Evolutionary conservation across 192 early-diverging fungal genomes (phyloP).

Genomic region (Diversispora eburnea): DNA sequence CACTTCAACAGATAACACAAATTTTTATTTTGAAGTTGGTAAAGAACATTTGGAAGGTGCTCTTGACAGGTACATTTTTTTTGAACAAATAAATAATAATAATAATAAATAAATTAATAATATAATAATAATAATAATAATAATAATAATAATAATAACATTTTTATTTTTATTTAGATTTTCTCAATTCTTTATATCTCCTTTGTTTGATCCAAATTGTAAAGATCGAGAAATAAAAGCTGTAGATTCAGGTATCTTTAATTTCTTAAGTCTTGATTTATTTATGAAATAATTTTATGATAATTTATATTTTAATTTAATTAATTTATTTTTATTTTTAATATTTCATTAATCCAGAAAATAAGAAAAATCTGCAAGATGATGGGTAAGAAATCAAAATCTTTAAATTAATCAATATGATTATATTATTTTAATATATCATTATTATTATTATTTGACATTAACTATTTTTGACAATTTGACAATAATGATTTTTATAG

Average conservation of each 20-base stretch:
- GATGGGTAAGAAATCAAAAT: conserved; percentile 39
- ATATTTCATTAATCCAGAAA: conserved; percentile 46
- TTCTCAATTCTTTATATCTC: conserved; percentile 86
- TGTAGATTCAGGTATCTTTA: conserved; percentile 68
- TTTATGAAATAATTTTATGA: neutral
- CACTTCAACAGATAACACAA: conserved; percentile 46
- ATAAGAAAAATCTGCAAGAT: conserved; percentile 84
- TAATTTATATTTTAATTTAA: neutral
- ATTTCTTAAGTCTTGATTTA: neutral
- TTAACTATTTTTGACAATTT: too few species aligned
- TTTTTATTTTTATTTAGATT: conserved; percentile 35
- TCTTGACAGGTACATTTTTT: conserved; percentile 36
- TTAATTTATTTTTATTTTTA: too few species aligned
- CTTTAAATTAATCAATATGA: too few species aligned
- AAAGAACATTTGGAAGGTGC: conserved; percentile 47
- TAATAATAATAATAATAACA: neutral
- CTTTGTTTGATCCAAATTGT: conserved; percentile 76
- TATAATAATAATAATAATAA: neutral
- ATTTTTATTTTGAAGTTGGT: conserved; percentile 55
- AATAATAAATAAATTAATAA: neutral
- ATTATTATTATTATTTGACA: too few species aligned
- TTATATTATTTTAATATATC: too few species aligned
- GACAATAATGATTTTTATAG: too few species aligned
- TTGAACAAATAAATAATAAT: neutral
- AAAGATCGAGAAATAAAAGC: conserved; percentile 88